Conservation (phyloP, 495 filamentous ascomycete genomes). For the Thermochaetoides thermophila region DNA sequence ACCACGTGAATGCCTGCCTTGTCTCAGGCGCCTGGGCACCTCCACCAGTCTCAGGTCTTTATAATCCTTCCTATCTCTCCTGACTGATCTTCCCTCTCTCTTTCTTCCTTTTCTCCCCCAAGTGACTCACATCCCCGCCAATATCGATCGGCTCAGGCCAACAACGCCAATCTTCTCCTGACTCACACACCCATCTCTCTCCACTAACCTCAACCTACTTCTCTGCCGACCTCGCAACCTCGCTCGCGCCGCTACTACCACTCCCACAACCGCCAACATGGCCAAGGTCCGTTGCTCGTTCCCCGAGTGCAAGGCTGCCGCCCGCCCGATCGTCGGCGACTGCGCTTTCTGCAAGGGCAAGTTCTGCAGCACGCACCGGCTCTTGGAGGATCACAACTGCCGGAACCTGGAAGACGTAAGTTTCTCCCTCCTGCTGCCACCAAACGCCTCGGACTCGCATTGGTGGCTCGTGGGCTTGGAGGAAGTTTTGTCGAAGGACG, state of each 20-base stretch:
- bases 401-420: conserved; percentile 76
- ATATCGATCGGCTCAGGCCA: not conserved
- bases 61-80: conserved; percentile 3
- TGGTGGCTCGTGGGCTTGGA: conserved; percentile 38
- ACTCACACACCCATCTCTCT: no score
- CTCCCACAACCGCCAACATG: conserved; percentile 35
- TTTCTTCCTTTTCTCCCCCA: conserved; percentile 1
- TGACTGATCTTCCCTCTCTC: not conserved
- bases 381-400: conserved; percentile 89
- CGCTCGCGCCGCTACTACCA: no score
- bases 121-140: not conserved
- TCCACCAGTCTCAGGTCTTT: conserved; percentile 9
- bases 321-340: conserved; percentile 87
- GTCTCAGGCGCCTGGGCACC: conserved; percentile 1
- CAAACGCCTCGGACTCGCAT: conserved; percentile 4
- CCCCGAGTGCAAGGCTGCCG: conserved; percentile 72
- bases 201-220: not conserved
- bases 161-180: conserved; percentile 7
- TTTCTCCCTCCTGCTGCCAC: conserved; percentile 8
- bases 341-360: conserved; percentile 88
- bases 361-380: conserved; percentile 85
- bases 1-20: conserved; percentile 13
- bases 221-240: conserved; percentile 5
- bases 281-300: conserved; percentile 69
- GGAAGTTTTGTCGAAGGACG: conserved; percentile 22